Evolutionary conservation across 1,139 yeast genomes (phyloP), one percentile per base, ranked within the genome.

Genomic region (Lodderomyces margitis): DNA sequence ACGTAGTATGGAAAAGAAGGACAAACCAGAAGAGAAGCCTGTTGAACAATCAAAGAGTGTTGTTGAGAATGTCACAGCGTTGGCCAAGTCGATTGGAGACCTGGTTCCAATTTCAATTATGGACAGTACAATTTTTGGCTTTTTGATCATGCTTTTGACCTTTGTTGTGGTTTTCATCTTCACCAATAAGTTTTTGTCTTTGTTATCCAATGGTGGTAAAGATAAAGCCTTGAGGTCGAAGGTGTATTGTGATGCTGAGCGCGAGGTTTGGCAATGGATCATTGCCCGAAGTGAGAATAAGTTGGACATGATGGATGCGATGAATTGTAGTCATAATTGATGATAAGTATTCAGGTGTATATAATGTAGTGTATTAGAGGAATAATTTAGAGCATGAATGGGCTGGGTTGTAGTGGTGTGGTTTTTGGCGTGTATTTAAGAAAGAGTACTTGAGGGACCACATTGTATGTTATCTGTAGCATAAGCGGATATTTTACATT

Each of bases 71-170:
- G 16, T 66, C 2, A 43, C 46, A 11, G 55, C 53, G 14, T 53
- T 70, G 34, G 44, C 62, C 27, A 61, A 53, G 17, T 50, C 62
- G 2, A 50, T 71, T 30, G 74, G 74, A 0, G 50, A 54, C 14
- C 35, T 49, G 20, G 42, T 66, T 0, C 69, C 73, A 2, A 46
- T 62, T 8, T 69, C 72, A 5, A 54, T 53, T 45, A 41, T 66
- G 5, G 50, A 62, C 11, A 56, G 57, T 25, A 41, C 55, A 4
- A 51, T 64, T 4, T 51, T 53, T 7, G 74, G 74, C 3, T 40
- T 49, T 11, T 25, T 64, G 1, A 31, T 56, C 0, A 14, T 58
- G 3, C 8, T 58, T 0, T 10, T 56, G 12, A 51, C 50, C 12
- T 41, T 63, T 8, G 24, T 61, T 3, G 10, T 52, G 20, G 23